Evolutionary conservation across 768 basidiomycete genomes (phyloP).

Genomic region (Grammothele lineata): DNA sequence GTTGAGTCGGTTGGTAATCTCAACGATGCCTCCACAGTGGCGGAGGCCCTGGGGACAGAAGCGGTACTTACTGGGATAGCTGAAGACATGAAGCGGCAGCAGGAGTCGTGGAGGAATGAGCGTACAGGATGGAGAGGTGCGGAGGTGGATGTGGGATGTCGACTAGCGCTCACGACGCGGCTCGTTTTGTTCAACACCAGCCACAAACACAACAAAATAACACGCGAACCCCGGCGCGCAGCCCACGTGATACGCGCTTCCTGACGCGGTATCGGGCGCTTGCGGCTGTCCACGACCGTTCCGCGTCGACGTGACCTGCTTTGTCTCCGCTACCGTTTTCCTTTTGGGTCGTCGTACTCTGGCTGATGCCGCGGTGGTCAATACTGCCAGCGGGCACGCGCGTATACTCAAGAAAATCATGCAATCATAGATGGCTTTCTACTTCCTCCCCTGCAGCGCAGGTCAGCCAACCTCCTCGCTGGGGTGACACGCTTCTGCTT

Average conservation of each 20-base stretch:
- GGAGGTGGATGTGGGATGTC: slow-evolving; percentile 9
- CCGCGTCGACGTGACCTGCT: too few relatives aligned
- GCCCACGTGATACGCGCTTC: slow-evolving; percentile 19
- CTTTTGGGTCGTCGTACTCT: slow-evolving; percentile 4
- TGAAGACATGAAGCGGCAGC: slow-evolving; percentile 31
- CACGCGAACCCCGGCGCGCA: slow-evolving; percentile 20
- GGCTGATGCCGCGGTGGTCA: slow-evolving; percentile 16
- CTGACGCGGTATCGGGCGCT: not conserved
- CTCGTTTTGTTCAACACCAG: slow-evolving; percentile 29
- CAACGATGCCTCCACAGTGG: not conserved
- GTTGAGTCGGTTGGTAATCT: too few relatives aligned
- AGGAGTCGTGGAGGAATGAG: slow-evolving; percentile 3
- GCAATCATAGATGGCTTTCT: slow-evolving; percentile 9
- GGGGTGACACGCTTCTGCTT: slow-evolving; percentile 59
- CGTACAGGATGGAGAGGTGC: slow-evolving; percentile 16
- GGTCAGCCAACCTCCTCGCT: slow-evolving; percentile 1
- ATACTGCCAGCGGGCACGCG: slow-evolving; percentile 3
- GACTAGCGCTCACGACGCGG: slow-evolving; percentile 4
- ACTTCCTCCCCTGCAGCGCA: not conserved
- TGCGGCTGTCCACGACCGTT: too few relatives aligned
- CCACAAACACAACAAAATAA: slow-evolving; percentile 27
- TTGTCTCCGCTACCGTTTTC: too few relatives aligned
- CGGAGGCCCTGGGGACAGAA: not conserved
- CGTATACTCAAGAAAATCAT: not conserved
- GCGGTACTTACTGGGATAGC: slow-evolving; percentile 40